A percentile compares a stretch with the other conserved stretches of the same genome.
phyloP scores from a whole-genome alignment of 176 grass and related monocot genomes.

The Juncus effusus region DNA sequence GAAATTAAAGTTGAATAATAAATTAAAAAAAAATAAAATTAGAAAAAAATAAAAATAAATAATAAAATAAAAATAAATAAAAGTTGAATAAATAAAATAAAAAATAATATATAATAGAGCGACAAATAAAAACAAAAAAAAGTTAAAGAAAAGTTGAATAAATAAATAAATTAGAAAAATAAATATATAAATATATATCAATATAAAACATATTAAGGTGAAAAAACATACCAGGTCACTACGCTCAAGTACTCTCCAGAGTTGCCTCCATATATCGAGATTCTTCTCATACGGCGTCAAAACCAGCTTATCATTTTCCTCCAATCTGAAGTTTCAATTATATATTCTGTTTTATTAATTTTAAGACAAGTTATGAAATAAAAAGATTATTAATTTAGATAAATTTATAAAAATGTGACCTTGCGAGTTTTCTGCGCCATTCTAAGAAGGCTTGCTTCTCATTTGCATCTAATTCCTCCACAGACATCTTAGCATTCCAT shows the following conservation, averaged over 20 bases:
- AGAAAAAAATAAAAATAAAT: neutral
- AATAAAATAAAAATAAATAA: neutral
- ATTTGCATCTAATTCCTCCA: conserved; percentile 68
- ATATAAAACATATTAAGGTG: neutral
- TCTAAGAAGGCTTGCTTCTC: conserved; percentile 67
- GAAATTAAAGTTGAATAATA: neutral
- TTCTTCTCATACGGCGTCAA: conserved; percentile 51
- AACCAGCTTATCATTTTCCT: too few species aligned
- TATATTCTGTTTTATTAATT: too few species aligned
- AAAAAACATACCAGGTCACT: conserved; percentile 66
- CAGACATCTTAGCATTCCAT: conserved; percentile 60
- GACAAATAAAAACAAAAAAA: too few species aligned
- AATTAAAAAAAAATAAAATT: neutral
- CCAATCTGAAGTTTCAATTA: too few species aligned
- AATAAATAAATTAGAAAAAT: neutral
- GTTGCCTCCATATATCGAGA: conserved; percentile 96
- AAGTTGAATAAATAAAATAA: conserved; percentile 7
- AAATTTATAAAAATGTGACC: conserved; percentile 25
- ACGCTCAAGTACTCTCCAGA: conserved; percentile 95
- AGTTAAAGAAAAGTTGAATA: too few species aligned
- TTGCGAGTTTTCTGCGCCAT: conserved; percentile 83
- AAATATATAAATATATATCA: neutral
- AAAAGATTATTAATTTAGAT: neutral
- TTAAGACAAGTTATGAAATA: neutral
- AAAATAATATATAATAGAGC: conserved; percentile 8